A percentile compares a stretch with the other conserved stretches of the same genome.
Evolutionary conservation across 768 basidiomycete genomes (phyloP).

Genomic region (Lactarius sp.): DNA sequence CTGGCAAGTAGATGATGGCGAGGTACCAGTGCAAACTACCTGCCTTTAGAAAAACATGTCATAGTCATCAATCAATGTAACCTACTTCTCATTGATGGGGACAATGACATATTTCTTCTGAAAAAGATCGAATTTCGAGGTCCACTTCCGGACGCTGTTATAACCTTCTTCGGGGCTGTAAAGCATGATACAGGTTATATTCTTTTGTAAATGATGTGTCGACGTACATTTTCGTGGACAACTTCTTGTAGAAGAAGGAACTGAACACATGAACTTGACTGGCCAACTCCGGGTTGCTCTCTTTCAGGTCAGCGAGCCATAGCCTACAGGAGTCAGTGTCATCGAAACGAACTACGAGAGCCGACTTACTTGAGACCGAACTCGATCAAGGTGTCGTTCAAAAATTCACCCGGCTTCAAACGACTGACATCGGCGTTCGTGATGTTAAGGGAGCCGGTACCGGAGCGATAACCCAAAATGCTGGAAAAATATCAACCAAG

Average conservation of each 20-base stretch:
- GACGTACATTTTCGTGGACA: slow-evolving; percentile 62
- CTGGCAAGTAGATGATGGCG: slow-evolving; percentile 86
- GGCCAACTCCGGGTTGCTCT: slow-evolving; percentile 53
- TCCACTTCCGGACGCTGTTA: slow-evolving; percentile 90
- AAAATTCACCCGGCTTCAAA: slow-evolving; percentile 72
- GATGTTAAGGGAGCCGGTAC: slow-evolving; percentile 73
- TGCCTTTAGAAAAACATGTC: background rate
- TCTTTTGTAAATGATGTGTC: background rate
- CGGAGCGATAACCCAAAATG: slow-evolving; percentile 71
- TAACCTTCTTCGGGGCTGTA: slow-evolving; percentile 60
- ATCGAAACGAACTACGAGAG: background rate
- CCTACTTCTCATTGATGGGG: slow-evolving; percentile 95
- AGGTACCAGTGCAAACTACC: slow-evolving; percentile 94
- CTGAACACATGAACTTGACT: slow-evolving; percentile 86
- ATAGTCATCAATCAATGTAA: slow-evolving; percentile 2
- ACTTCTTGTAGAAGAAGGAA: slow-evolving; percentile 97
- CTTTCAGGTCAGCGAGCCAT: slow-evolving; percentile 60
- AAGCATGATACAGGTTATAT: background rate
- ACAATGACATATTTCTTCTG: slow-evolving; percentile 89
- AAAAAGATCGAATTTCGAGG: slow-evolving; percentile 82
- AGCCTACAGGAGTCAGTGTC: slow-evolving; percentile 41
- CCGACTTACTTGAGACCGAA: slow-evolving; percentile 82
- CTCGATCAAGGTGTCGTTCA: slow-evolving; percentile 96
- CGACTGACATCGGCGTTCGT: slow-evolving; percentile 74
- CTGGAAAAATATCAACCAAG: slow-evolving; percentile 36